These are phyloP conservation scores for Pythium sp. DNA, from an alignment of 352 stramenopile genomes.

Conservation along the genomic window DNA sequence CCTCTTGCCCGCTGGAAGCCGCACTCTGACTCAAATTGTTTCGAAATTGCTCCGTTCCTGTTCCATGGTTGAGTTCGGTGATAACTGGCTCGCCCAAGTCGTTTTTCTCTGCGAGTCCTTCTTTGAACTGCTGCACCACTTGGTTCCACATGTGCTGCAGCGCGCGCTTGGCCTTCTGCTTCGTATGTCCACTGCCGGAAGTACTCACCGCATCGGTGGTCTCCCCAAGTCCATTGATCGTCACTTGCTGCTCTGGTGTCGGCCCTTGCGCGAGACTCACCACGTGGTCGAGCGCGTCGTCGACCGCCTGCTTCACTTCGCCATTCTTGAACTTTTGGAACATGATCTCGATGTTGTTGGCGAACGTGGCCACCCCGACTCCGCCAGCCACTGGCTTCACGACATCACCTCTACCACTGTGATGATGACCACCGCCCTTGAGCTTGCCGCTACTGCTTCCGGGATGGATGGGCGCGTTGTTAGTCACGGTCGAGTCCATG, in stretches of 20 bases:
- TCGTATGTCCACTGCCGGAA: neutral
- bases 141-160: slow-evolving; percentile 5
- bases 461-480: neutral
- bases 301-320: slow-evolving; percentile 2
- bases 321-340: neutral
- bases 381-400: neutral
- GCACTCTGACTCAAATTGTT: neutral
- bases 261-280: neutral
- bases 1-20: neutral
- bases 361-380: neutral
- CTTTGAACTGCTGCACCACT: neutral
- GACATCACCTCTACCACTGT: neutral
- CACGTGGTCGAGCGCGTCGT: slow-evolving; percentile 1
- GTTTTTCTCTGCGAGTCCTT: neutral
- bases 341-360: neutral
- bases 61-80: neutral
- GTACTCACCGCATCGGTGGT: too few relatives aligned
- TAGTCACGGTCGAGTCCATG: neutral
- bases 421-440: neutral
- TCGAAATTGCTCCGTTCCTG: neutral
- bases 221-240: too few relatives aligned
- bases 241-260: too few relatives aligned
- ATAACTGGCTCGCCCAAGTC: neutral
- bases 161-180: neutral
- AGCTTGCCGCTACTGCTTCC: neutral